These are phyloP conservation scores for Leptomonas pyrrhocoris DNA, from an alignment of 208 protist genomes.

Conservation along the genomic window DNA sequence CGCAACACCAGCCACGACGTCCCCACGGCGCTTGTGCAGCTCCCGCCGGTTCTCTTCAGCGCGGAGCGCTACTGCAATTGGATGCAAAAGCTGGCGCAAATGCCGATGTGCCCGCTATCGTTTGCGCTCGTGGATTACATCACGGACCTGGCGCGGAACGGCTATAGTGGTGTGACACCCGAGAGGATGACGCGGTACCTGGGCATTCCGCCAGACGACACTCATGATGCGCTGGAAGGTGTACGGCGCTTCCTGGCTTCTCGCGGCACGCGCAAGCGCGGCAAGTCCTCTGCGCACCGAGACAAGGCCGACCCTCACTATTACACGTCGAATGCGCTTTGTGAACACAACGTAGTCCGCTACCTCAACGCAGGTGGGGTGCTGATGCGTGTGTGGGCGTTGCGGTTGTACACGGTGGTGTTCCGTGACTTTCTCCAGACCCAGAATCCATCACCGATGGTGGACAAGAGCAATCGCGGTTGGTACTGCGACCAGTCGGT, in stretches of 20 bases:
- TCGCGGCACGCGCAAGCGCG: not conserved
- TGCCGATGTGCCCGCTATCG: slow-evolving; percentile 3
- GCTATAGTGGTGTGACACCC: not conserved
- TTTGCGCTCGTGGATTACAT: slow-evolving; percentile 17
- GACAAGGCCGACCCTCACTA: slow-evolving; percentile 3
- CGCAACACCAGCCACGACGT: not conserved
- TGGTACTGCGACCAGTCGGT: slow-evolving; percentile 42
- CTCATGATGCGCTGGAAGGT: not conserved
- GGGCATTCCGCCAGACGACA: not conserved
- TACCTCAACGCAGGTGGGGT: slow-evolving; percentile 34
- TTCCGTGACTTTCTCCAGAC: slow-evolving; percentile 5
- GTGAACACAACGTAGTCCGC: slow-evolving; percentile 12
- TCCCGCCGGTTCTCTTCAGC: slow-evolving; percentile 37
- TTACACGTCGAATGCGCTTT: slow-evolving; percentile 9
- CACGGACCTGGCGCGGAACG: slow-evolving; percentile 14
- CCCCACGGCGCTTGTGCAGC: slow-evolving; percentile 18
- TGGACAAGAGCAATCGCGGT: not conserved
- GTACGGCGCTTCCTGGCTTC: not conserved
- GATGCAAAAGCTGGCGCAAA: slow-evolving; percentile 1
- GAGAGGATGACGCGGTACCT: not conserved
- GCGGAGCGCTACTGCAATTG: slow-evolving; percentile 33
- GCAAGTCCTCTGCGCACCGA: not conserved
- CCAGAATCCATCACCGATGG: not conserved
- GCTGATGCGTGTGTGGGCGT: slow-evolving; percentile 33
- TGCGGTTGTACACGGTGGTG: slow-evolving; percentile 13